Evolutionary conservation across 202 grass and related monocot species (phyloP), one percentile per base, ranked within the genome.

Genomic region (Setaria italica): DNA sequence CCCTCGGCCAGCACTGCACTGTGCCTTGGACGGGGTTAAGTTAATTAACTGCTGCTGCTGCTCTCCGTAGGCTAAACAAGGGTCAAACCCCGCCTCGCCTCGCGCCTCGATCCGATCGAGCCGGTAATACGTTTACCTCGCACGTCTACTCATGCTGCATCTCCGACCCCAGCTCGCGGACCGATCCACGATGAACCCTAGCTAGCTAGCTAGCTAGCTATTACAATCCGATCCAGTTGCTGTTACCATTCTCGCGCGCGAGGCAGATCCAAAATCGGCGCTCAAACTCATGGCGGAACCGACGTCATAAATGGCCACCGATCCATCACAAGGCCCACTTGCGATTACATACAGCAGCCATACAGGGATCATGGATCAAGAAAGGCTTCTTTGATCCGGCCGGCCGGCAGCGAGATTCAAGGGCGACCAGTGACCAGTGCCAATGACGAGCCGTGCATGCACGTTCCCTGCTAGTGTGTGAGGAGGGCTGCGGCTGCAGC

Each of bases 31-130:
- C 25, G 25, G n/a, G 20, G 19, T 34, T 51, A 25, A 25, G 2
- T 47, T 47, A 51, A 47, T 47, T 47, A 51, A 72, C 64, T 67
- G 25, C 25, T 25, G 25, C 25, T 25, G 25, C 25, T 25, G 25
- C 25, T 25, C 25, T 25, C 3, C 3, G 43, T 90, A 78, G 80
- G 80, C 76, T 87, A 84, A 87, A 84, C 89, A 90, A 87, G 85
- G 46, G 89, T 90, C 84, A 90, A 90, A 84, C 79, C 20, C 17
- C 5, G n/a, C 16, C 39, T 25, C 25, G 25, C 25, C 25, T 25
- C 51, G 17, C 60, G 66, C 68, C 68, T 87, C 84, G 51, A 70
- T 87, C 42, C 33, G 51, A 70, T 49, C 42, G 14, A 75, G 43
- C 35, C 46, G 42, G 65, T 50, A 11, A 33, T 41, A 72, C 46